Evolutionary conservation across 2,329 filamentous ascomycete species (phyloP), one percentile per base, ranked within the genome.

Genomic region (Fusarium anthophilum): DNA sequence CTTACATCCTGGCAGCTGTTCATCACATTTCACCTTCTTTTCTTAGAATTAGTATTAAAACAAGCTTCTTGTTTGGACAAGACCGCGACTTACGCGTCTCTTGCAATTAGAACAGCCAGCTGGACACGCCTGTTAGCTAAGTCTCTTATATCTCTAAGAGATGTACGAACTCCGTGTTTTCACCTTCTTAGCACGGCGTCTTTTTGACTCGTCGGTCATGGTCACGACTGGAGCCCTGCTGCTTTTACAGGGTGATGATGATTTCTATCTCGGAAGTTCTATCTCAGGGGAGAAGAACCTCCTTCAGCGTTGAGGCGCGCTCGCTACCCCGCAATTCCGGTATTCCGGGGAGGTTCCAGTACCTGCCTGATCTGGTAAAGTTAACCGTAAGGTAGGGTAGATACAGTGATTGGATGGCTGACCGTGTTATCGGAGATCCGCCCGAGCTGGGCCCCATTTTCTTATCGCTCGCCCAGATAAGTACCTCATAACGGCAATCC

Each of bases 11-110:
- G 72, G 72, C 9, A 60, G 20, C 20, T 47, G 44, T 22, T 76
- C 72, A 39, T 76, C 72, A 14, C 73, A 75, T 37, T 76, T 76
- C 22, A 76, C n/a, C 10, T 62, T 68, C 65, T 74, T 6, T 22
- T 8, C 35, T 26, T 2, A 9, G 20, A 17, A 20, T 73, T 12
- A 66, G 69, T 15, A 37, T 35, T 11, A 0, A 18, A 14, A 6
- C 5, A 10, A 15, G 17, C 8, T 28, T 11, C n/a, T n/a, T 24
- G 11, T 14, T 6, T 18, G 13, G 35, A 57, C 24, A 15, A 6
- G 12, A 8, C 35, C 2, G n/a, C 14, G 22, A 56, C 70, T 44
- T 45, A 73, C 70, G 8, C 70, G 66, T 26, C 44, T 50, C 45
- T 74, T 74, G 41, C 70, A 74, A 8, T 55, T 65, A 9, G 60